Evolutionary conservation across 2,329 filamentous ascomycete species (phyloP).

Genomic region (Cladophialophora carrionii): DNA sequence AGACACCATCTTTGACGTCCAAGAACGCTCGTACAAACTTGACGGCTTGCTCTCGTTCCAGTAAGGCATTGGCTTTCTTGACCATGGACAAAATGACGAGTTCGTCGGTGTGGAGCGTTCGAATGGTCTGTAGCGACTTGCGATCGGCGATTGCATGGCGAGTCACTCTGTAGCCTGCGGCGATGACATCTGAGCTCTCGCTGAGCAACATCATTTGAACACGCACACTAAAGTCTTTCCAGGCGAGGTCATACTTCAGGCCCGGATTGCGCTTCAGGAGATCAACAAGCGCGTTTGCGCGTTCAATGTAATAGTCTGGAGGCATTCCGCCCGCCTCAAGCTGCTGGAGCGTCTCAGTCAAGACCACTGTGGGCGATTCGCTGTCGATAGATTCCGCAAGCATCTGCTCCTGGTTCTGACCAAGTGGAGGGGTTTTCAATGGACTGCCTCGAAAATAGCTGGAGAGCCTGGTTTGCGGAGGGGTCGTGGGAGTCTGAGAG

Average conservation of each 20-base stretch:
- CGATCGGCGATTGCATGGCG: conserved; percentile 93
- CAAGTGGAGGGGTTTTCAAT: conserved; percentile 55
- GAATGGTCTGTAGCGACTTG: conserved; percentile 84
- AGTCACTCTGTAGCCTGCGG: conserved; percentile 89
- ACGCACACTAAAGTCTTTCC: conserved; percentile 89
- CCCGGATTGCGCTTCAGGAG: conserved; percentile 93
- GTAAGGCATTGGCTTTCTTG: conserved; percentile 94
- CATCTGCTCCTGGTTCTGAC: conserved; percentile 58
- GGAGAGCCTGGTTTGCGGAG: conserved; percentile 55
- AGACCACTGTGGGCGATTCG: conserved; percentile 84
- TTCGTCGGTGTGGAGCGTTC: conserved; percentile 85
- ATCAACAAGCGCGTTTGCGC: conserved; percentile 90
- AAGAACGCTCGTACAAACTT: conserved; percentile 95
- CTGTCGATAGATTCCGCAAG: conserved; percentile 63
- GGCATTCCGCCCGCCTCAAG: conserved; percentile 85
- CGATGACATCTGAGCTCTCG: conserved; percentile 92
- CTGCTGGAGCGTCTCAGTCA: conserved; percentile 87
- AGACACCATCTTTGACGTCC: conserved; percentile 89
- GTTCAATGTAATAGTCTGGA: conserved; percentile 92
- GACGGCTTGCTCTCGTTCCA: conserved; percentile 93
- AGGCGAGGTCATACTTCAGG: conserved; percentile 93
- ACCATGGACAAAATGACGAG: conserved; percentile 88
- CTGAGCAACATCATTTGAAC: conserved; percentile 96
- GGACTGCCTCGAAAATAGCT: conserved; percentile 62
- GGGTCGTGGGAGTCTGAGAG: conserved; percentile 57